Evolutionary conservation across 345 rosid species (phyloP).

Genomic region (Eutrema yunnanense): DNA sequence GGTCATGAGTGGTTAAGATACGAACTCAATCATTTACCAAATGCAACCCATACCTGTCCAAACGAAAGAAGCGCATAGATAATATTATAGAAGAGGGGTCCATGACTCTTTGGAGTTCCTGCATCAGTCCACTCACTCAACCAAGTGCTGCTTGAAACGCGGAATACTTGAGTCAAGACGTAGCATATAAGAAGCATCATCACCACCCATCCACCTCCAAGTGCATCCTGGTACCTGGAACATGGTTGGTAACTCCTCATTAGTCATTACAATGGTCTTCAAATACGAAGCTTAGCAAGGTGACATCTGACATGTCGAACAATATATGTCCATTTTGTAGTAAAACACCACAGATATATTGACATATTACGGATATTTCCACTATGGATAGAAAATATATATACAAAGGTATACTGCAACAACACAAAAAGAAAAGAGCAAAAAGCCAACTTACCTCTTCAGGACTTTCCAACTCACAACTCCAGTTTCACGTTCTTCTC

Average conservation of each 20-base stretch:
- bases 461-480: conserved; percentile 79
- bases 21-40: not conserved
- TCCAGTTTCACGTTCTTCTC: conserved; percentile 96
- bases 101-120: conserved; percentile 42
- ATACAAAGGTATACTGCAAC: not conserved
- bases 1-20: not conserved
- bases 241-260: conserved; percentile 1
- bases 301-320: not conserved
- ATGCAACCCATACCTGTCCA: conserved; percentile 65
- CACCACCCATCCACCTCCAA: conserved; percentile 96
- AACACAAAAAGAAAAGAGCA: not conserved
- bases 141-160: conserved; percentile 96
- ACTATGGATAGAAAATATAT: not conserved
- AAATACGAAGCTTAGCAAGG: not conserved
- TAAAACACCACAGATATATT: not conserved
- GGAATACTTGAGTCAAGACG: conserved; percentile 61
- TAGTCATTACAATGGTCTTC: not conserved
- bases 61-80: conserved; percentile 64
- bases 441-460: conserved; percentile 45
- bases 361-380: not conserved
- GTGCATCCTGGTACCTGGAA: conserved; percentile 88
- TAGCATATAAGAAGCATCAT: conserved; percentile 70
- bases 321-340: not conserved
- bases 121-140: conserved; percentile 92
- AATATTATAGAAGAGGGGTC: conserved; percentile 64